phyloP scores from a whole-genome alignment of 768 basidiomycete genomes.

The Glaciozyma martinii region DNA sequence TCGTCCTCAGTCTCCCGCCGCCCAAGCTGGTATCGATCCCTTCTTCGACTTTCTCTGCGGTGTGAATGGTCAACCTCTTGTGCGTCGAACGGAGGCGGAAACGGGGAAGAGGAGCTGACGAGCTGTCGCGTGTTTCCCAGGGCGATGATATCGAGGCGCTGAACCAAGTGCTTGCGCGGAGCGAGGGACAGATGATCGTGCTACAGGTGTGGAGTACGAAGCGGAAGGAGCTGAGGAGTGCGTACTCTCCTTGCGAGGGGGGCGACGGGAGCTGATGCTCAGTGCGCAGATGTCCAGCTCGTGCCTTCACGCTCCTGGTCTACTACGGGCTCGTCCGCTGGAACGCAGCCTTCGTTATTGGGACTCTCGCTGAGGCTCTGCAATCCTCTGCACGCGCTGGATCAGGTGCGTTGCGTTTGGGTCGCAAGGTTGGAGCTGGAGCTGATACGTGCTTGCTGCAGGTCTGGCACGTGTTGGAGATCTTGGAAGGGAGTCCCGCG shows the following conservation, averaged over 20 bases:
- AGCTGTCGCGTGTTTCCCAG: slow-evolving; percentile 6
- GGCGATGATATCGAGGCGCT: slow-evolving; percentile 30
- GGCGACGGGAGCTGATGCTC: neutral
- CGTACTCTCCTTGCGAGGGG: too few species aligned
- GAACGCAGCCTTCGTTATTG: slow-evolving; percentile 72
- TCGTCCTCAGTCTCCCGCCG: slow-evolving; percentile 51
- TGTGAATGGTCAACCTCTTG: slow-evolving; percentile 57
- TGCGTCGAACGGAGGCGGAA: neutral
- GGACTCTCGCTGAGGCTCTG: slow-evolving; percentile 91
- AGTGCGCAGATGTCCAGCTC: slow-evolving; percentile 62
- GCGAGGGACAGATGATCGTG: slow-evolving; percentile 18
- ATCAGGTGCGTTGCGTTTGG: slow-evolving; percentile 39
- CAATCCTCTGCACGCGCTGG: slow-evolving; percentile 73
- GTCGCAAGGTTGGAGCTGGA: too few species aligned
- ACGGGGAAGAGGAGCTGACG: slow-evolving; percentile 12
- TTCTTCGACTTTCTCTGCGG: slow-evolving; percentile 97
- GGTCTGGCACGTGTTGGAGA: slow-evolving; percentile 97
- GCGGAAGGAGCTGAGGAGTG: slow-evolving; percentile 32
- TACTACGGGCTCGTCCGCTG: slow-evolving; percentile 38
- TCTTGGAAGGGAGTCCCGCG: slow-evolving; percentile 89
- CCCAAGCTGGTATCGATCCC: slow-evolving; percentile 71
- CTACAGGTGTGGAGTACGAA: slow-evolving; percentile 35
- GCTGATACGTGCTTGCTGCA: slow-evolving; percentile 39
- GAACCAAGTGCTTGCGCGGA: slow-evolving; percentile 18
- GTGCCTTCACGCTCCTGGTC: slow-evolving; percentile 75